Evolutionary conservation across 345 rosid genomes (phyloP), one percentile per base, ranked within the genome.

Genomic region (Passiflora organensis): DNA sequence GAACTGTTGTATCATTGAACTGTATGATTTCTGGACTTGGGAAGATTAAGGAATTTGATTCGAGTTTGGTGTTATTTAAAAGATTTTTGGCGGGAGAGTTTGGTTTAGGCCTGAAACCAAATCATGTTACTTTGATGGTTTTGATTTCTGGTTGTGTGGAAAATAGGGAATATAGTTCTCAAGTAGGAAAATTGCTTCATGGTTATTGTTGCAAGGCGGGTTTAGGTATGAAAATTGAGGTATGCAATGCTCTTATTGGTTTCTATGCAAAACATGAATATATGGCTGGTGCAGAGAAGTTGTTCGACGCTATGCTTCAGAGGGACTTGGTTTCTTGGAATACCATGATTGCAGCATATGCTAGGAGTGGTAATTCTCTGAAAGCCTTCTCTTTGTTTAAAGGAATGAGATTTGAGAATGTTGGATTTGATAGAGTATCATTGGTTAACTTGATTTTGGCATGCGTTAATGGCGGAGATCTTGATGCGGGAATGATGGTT

Each of bases 261-360:
- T 54, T 72, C 55, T 68, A 72, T 45, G 65, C 63, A 13, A 64
- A 72, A 32, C 47, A 32, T 28, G 67, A 73, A 21, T 20, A 22
- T 28, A 18, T 53, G 44, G 52, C 37, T n/a, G 48, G 34, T 39
- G 77, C 70, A 11, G 53, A 11, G 39, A 59, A 25, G 9, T 20
- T 72, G 62, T 68, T 68, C 52, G 51, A 25, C 6, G 56, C 19
- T 17, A 59, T 64, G 73, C 32, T 13, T 39, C 22, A 39, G 15
- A 56, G 28, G 57, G 72, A 67, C 57, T 48, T 64, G 37, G 66
- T 68, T 50, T 55, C 73, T 8, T 68, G 77, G 77, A 72, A 72
- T 60, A 68, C 70, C 13, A 69, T 69, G 68, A 47, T 69, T 41
- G 73, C 60, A 24, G 74, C 61, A n/a, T 70, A 59, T 59, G 65